Base-by-base conservation (phyloP, 1,139 yeast genomes). In the Casaregolazyma lundiana region DNA sequence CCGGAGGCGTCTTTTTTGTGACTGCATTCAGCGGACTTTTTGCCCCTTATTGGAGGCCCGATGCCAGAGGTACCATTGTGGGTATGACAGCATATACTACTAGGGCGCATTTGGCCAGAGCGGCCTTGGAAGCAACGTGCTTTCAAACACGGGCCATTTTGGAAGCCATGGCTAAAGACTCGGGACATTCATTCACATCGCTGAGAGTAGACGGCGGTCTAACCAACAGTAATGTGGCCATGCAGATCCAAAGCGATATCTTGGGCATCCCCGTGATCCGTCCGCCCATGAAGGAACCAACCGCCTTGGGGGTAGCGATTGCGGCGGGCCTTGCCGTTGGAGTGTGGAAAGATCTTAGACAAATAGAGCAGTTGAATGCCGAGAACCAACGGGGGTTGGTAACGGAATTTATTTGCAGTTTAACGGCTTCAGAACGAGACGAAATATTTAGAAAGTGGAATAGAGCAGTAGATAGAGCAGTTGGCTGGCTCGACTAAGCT, bases 21-120 rank as follows among this genome's bases (percentile, higher is more conserved):
- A 96, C 97, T 13, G 97, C 97, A 4, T 88, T 90, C 64, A 84
- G 92, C 30, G 97, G 97, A 7, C 73, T 90, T 50, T 90, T 87
- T 66, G 96, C 97, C 2, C 97, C 97, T 17, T 89, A 90, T 71
- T 90, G 97, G 97, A 88, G 87, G 61, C 78, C 94, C 16, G 88
- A 87, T 45, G 90, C 96, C 7, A 80, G 96, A 59, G 97, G 97
- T 50, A 83, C 96, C 38, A 85, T 90, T 45, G 81, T 88, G 64
- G 97, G 97, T 41, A 78, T 90, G 74, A 87, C 96, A 4, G 95
- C 88, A 63, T 88, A 80, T 68, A 84, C 96, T 30, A 77, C 85
- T 15, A 81, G 94, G 29, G 79, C 89, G 37, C 97, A 90, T 67
- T 81, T 90, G 61, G 95, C 95, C 11, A 78, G 96, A 56, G 97